Percentiles rank a stretch among this genome's conserved stretches.
These are phyloP conservation scores for Beauveria varroae DNA, from an alignment of 2,329 filamentous ascomycete species.

Conservation along the genomic window DNA sequence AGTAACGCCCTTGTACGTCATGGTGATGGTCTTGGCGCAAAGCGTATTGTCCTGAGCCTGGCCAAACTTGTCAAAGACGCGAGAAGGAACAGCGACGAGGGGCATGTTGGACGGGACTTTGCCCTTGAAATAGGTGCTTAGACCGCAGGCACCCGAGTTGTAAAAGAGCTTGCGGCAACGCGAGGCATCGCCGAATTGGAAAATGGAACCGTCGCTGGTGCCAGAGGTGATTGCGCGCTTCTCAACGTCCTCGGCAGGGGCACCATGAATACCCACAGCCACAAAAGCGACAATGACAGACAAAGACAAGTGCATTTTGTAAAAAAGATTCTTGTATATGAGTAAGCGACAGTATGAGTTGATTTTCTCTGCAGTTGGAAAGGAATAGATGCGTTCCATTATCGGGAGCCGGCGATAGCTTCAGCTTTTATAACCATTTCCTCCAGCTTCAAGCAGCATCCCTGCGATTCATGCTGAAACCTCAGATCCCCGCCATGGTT, in stretches of 20 bases:
- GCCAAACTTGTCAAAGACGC: constrained; percentile 8
- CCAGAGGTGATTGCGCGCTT: constrained; percentile 4
- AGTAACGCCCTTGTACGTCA: constrained; percentile 11
- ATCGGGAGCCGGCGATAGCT: neutral
- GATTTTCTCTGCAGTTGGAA: neutral
- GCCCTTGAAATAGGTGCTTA: constrained; percentile 11
- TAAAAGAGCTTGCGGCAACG: constrained; percentile 8
- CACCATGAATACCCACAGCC: neutral
- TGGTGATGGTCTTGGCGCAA: constrained; percentile 11
- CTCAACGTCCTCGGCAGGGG: neutral
- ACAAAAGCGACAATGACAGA: neutral
- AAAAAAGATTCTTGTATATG: neutral
- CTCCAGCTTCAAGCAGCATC: neutral
- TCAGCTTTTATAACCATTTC: neutral
- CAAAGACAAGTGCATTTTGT: constrained; percentile 1
- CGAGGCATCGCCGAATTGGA: constrained; percentile 7
- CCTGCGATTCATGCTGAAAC: neutral
- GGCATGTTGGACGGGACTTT: constrained; percentile 4
- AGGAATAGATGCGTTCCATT: neutral
- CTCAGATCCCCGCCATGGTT: neutral
- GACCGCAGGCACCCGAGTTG: constrained; percentile 10
- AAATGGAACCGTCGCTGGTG: constrained; percentile 11
- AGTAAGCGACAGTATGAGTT: neutral
- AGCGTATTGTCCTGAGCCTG: constrained; percentile 11
- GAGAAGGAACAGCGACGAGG: constrained; percentile 8